Evolutionary conservation across 2,329 filamentous ascomycete genomes (phyloP).

Genomic region (Phialophora chinensis): DNA sequence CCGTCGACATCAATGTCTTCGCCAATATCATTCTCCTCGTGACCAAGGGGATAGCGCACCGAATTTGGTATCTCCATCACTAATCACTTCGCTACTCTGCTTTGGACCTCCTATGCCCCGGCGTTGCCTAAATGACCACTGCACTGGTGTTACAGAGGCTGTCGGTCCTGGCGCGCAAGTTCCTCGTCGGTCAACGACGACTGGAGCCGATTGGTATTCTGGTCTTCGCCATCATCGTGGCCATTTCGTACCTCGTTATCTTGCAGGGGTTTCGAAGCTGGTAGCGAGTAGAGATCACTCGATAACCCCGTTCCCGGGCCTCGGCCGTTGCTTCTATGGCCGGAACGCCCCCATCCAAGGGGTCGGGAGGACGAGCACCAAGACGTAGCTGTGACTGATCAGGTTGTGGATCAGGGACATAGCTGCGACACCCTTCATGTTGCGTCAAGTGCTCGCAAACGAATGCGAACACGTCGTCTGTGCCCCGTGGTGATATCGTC

Average conservation of each 20-base stretch:
- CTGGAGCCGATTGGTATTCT: conserved; percentile 68
- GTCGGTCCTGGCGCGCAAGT: conserved; percentile 57
- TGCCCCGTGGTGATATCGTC: too few species aligned
- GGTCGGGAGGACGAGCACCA: too few species aligned
- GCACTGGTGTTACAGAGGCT: conserved; percentile 64
- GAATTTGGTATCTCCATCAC: conserved; percentile 63
- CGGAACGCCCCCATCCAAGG: conserved; percentile 47
- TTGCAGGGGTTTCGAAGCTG: conserved; percentile 64
- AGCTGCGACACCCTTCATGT: too few species aligned
- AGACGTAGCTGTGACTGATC: too few species aligned
- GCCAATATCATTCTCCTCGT: conserved; percentile 64
- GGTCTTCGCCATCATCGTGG: conserved; percentile 68
- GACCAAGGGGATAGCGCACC: conserved; percentile 64
- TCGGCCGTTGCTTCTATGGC: conserved; percentile 64
- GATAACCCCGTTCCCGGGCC: conserved; percentile 50
- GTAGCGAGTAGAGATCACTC: conserved; percentile 51
- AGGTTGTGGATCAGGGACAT: too few species aligned
- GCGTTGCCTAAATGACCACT: conserved; percentile 67
- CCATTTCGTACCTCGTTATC: conserved; percentile 67
- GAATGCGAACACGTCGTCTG: too few species aligned
- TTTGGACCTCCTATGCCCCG: conserved; percentile 64
- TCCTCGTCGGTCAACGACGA: conserved; percentile 63
- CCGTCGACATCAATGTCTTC: conserved; percentile 66
- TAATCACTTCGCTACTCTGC: conserved; percentile 69
- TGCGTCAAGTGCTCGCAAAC: too few species aligned